Conservation (phyloP, 371 early-diverging fungal species). For the Lichtheimia corymbifera region DNA sequence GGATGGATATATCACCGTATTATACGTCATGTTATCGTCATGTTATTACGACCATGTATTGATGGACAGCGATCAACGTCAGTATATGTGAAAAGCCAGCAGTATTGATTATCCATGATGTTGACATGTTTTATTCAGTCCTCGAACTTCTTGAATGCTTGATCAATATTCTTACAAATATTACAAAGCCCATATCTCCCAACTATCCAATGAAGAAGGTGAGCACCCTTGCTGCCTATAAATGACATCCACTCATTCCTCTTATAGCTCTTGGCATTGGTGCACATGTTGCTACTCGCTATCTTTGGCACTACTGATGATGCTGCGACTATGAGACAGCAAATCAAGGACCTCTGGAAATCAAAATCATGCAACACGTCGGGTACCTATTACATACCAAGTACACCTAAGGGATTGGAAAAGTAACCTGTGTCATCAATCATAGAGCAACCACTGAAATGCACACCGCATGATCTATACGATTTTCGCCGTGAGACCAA, state of each 20-base stretch:
- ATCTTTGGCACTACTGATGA: slow-evolving; percentile 1
- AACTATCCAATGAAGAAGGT: neutral
- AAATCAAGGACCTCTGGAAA: neutral
- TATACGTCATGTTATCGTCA: neutral
- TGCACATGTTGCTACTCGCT: neutral
- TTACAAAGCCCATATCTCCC: neutral
- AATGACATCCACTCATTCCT: neutral
- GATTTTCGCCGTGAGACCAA: slow-evolving; percentile 11
- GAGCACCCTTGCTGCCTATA: neutral
- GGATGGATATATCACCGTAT: neutral
- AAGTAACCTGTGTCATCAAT: neutral
- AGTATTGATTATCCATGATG: neutral
- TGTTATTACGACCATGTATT: neutral
- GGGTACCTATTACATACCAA: neutral
- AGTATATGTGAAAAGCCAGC: neutral
- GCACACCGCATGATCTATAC: slow-evolving; percentile 11
- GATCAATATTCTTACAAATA: neutral
- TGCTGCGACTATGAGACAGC: neutral
- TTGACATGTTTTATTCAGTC: slow-evolving; percentile 1
- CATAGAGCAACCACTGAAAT: slow-evolving; percentile 1
- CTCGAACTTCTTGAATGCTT: neutral
- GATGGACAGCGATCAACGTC: neutral
- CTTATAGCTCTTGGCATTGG: neutral
- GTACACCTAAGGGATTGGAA: neutral
- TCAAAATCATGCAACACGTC: neutral